Evolutionary conservation across 495 filamentous ascomycete genomes (phyloP), one percentile per base, ranked within the genome.

Genomic region (Xylaria grammica): DNA sequence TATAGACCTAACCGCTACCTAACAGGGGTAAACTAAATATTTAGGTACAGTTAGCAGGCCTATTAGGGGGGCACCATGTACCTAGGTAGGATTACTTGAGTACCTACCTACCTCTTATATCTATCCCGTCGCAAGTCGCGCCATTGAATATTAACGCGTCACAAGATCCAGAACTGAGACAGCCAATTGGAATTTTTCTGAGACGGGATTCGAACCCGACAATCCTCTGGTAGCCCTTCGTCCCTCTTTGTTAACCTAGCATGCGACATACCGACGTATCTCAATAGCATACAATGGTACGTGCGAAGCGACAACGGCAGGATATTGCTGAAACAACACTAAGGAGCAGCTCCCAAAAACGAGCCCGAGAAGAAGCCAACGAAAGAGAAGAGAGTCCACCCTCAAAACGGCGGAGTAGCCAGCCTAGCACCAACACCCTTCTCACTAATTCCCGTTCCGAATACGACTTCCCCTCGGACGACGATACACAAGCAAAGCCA

Each of bases 391-490:
- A 60, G 11, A 53, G 48, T 34, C 57, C 56, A 4, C 66, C 63
- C 0, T 44, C 65, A 9, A 70, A 65, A 50, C 60, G 67, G 59
- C 63, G 59, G 3, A 51, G 44, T 24, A 38, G 32, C 24, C 56
- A 34, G 29, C 20, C 53, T 36, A 40, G 1, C 10, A 7, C 55
- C 11, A 38, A 30, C 17, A 24, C 44, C n/a, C 49, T 29, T 40
- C 24, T 53, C 10, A 65, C 57, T 27, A 46, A 30, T 4, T 38
- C 65, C 24, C 44, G 26, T 19, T 72, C 65, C 19, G 72, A 63
- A 57, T 74, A 72, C 32, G 72, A 74, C 51, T 69, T 74, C 30
- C 72, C 69, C 15, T 74, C 72, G 0, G 72, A 74, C 27, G 67
- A 63, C 1, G 72, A 74, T 22, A 38, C n/a, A 20, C 36, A 42